These are phyloP conservation scores for Sphaerulina musiva DNA, from an alignment of 2,329 filamentous ascomycete genomes.

Conservation along the genomic window DNA sequence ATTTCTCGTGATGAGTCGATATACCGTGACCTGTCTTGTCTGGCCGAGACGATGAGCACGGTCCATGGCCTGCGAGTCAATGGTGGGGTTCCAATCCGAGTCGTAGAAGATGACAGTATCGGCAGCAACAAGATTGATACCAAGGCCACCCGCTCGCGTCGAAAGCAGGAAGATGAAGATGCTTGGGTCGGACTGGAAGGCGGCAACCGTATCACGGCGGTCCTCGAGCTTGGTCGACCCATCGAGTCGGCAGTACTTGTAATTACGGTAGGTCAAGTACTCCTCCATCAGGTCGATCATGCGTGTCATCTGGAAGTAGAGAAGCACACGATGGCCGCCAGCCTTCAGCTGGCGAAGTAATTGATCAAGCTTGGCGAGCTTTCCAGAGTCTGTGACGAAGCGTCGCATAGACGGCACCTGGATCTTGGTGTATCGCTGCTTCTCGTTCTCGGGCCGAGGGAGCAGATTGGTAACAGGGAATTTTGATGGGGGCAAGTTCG, in stretches of 20 bases:
- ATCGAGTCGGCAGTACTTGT: conserved; percentile 95
- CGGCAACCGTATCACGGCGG: conserved; percentile 87
- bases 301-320: conserved; percentile 99
- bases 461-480: conserved; percentile 62
- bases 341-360: conserved; percentile 86
- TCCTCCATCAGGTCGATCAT: conserved; percentile 99
- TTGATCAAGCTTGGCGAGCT: conserved; percentile 83
- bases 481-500: conserved; percentile 59
- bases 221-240: conserved; percentile 97
- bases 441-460: conserved; percentile 71
- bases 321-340: conserved; percentile 81
- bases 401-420: conserved; percentile 91
- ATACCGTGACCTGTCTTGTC: conserved; percentile 92
- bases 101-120: conserved; percentile 99
- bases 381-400: conserved; percentile 96
- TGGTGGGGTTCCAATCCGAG: conserved; percentile 98
- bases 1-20: conserved; percentile 90
- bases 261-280: conserved; percentile 96
- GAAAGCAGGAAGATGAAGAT: conserved; percentile 97
- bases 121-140: conserved; percentile 93
- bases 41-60: conserved; percentile 95
- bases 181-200: conserved; percentile 89
- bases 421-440: conserved; percentile 82
- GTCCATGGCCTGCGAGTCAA: conserved; percentile 98
- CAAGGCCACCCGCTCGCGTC: conserved; percentile 91